Evolutionary conservation across 176 grass and related monocot species (phyloP), one percentile per base, ranked within the genome.

Genomic region (Zoysia japonica): DNA sequence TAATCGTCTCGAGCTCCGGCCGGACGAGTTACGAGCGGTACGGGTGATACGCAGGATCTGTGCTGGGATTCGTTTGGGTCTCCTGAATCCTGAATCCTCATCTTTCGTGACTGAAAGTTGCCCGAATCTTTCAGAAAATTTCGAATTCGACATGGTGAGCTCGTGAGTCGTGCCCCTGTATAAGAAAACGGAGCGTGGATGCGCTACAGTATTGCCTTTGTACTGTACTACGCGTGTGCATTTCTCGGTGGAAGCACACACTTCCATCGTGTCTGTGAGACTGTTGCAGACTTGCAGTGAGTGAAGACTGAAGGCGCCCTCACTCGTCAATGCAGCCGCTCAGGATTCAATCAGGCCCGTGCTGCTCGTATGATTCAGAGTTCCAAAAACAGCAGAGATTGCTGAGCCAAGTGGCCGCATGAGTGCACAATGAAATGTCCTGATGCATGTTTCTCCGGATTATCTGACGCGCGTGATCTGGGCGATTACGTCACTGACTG

Each of bases 31-130:
- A 55, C 65, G 75, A 55, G 43, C 65, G n/a, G 77, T 85, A 79
- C 70, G 71, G 77, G 41, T 38, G 87, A 89, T 88, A 65, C 16
- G 87, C 65, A 56, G 19, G 64, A 76, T 81, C 66, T 71, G 43
- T 65, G 4, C 67, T 40, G 48, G 72, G 56, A 71, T 12, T 20
- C 61, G 50, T 75, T 67, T 63, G 67, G 59, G 20, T 61, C 47
- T 5, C 4, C 42, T 60, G 85, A 56, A 66, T n/a, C 57, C 76
- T 28, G 28, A 28, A 28, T 28, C 28, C 28, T 28, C 28, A 28
- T 65, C 14, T 45, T 43, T 9, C n/a, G 44, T 48, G 47, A 51
- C 28, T 67, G 46, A 77, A n/a, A 57, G 11, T 53, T 70, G 79
- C 20, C 53, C 60, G 36, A 66, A 82, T 36, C 28, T 62, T 41